Evolutionary conservation across 2,329 filamentous ascomycete species (phyloP).

Genomic region (Leptodontidium sp.): DNA sequence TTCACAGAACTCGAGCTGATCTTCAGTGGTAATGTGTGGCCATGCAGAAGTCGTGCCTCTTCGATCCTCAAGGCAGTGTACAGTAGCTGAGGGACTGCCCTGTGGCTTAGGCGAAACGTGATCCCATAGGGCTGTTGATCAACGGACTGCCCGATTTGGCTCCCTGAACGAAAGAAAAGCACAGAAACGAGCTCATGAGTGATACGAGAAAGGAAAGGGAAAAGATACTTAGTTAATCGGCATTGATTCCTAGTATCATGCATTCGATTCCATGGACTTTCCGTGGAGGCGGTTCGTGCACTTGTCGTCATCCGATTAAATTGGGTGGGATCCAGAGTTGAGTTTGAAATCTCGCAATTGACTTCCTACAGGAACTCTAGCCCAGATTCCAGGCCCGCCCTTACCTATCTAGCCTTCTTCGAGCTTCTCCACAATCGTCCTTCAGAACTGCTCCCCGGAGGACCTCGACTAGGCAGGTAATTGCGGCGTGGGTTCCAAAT

Average conservation of each 20-base stretch:
- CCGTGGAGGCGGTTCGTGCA: neutral
- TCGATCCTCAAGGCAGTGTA: constrained; percentile 12
- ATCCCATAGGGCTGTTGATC: constrained; percentile 17
- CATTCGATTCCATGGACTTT: constrained; percentile 1
- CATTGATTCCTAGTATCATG: neutral
- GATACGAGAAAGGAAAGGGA: neutral
- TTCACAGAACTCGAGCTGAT: constrained; percentile 4
- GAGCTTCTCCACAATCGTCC: neutral
- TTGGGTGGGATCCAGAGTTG: neutral
- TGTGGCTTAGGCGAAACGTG: constrained; percentile 13
- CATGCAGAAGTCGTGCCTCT: constrained; percentile 14
- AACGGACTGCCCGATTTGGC: neutral
- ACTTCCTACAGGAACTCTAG: constrained; percentile 4
- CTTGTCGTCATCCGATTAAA: neutral
- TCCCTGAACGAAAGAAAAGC: neutral
- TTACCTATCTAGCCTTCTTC: neutral
- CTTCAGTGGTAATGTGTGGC: constrained; percentile 11
- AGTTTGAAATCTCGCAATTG: neutral
- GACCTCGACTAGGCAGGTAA: neutral
- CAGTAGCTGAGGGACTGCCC: constrained; percentile 6
- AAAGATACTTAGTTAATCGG: too few species aligned
- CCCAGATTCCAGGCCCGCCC: neutral
- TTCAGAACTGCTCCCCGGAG: neutral
- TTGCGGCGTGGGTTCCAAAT: constrained; percentile 4
- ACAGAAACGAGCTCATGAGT: too few species aligned